Base-by-base conservation (phyloP, 495 filamentous ascomycete species). In the Echria macrotheca region DNA sequence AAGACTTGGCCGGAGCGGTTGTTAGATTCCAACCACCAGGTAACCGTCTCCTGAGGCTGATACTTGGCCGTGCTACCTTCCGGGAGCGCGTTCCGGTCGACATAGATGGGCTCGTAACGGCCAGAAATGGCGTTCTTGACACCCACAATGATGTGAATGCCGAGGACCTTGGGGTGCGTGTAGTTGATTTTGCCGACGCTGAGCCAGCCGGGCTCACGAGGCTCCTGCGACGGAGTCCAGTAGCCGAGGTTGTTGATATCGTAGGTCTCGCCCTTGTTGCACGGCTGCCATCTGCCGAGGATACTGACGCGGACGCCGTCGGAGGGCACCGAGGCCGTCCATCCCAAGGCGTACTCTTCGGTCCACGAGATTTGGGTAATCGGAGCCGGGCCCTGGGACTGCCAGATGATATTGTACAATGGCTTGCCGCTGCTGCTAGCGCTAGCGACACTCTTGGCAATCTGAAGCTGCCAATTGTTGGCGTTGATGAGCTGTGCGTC, bases 61-160 rank as follows among this genome's bases (percentile, higher is more conserved):
- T 44, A 44, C 23, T 31, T 7, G 22, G 9, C 41, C 25, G 3
- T 4, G 41, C 41, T 44, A 26, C 41, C 41, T 12, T 2, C 5
- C 24, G 23, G 23, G 14, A 44, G 24, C 3, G 41, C 24, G 2
- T 23, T 9, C 14, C 15, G 6, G 36, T 39, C 36, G 36, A 39
- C 36, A 11, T 19, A 39, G 36, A 39, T 21, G 36, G 36, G 36
- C 8, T 39, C 36, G 36, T 4, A 39, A 4, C 4, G 4, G n/a
- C 36, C 36, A 7, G 36, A 19, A 4, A 10, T 5, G 8, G 36
- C 36, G 36, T 39, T 39, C 8, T 5, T 12, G 5, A 39, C 15
- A 18, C 45, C 45, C 5, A 48, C 45, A 7, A 48, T 24, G 32
- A 48, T 48, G 23, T 48, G 45, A 9, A 48, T 24, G 19, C 45